Evolutionary conservation across 2,329 filamentous ascomycete genomes (phyloP).

Genomic region (Erysiphe pulchra): DNA sequence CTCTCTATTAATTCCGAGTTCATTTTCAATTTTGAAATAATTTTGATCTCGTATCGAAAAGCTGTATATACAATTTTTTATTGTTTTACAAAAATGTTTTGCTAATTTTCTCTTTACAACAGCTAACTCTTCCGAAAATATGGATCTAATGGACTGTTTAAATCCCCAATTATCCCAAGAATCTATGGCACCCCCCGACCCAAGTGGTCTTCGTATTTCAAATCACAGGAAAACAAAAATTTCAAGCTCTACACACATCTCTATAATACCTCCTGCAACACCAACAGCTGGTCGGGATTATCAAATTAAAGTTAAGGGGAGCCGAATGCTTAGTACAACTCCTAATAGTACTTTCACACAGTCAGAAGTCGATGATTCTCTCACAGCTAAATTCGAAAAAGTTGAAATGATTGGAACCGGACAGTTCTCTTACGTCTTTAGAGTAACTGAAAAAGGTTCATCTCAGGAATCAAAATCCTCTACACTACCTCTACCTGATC

Average conservation of each 20-base stretch:
- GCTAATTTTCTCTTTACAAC: slow-evolving; percentile 26
- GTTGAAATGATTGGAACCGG: slow-evolving; percentile 63
- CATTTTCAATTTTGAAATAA: slow-evolving; percentile 6
- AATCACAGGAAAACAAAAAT: slow-evolving; percentile 19
- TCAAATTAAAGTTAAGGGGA: slow-evolving; percentile 27
- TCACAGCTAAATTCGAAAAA: slow-evolving; percentile 54
- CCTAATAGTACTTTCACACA: slow-evolving; percentile 43
- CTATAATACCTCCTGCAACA: slow-evolving; percentile 46
- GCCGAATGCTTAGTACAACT: slow-evolving; percentile 33
- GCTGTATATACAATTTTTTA: too few relatives aligned
- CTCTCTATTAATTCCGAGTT: background rate
- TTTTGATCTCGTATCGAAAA: too few relatives aligned
- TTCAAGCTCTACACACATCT: slow-evolving; percentile 14
- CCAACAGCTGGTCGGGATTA: slow-evolving; percentile 38
- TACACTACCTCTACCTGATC: slow-evolving; percentile 25
- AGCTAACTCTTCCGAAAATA: slow-evolving; percentile 36
- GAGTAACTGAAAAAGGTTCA: slow-evolving; percentile 28
- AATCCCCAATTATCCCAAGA: slow-evolving; percentile 63
- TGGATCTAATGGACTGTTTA: slow-evolving; percentile 20
- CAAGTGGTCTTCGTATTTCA: slow-evolving; percentile 63
- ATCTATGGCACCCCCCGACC: slow-evolving; percentile 47
- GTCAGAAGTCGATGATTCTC: slow-evolving; percentile 46
- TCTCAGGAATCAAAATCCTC: slow-evolving; percentile 18
- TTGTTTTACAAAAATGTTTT: slow-evolving; percentile 3
- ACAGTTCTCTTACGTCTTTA: slow-evolving; percentile 83